Base-by-base conservation (phyloP, 305 asterid genomes). In the Solanum aculeatissimum region DNA sequence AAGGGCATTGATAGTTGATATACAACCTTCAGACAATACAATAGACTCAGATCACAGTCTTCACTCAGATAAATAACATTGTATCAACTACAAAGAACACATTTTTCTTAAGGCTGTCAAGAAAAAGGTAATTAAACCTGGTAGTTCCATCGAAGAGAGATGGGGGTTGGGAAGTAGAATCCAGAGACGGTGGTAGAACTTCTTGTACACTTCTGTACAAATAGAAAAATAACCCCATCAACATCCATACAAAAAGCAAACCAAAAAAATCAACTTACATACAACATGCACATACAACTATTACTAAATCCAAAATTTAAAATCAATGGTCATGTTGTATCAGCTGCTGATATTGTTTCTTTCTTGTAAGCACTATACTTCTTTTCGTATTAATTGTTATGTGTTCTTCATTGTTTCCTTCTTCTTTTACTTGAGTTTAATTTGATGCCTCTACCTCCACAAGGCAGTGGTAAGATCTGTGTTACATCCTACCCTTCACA, bases 111-210 rank as follows among this genome's bases (percentile, higher is more conserved):
- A 62, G 6, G 54, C 47, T 45, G 23, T 21, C 10, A 12, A 13
- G 23, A 16, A 15, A 53, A 19, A 45, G 47, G 43, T 27, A 11
- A 21, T 60, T 35, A 80, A 35, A 93, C 98, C 97, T 88, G 69
- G 92, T 92, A 86, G 93, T 90, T 86, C 98, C 98, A 80, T 95
- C 98, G 57, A 92, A 94, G 62, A 95, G 91, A 8, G 93, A 88
- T 5, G 97, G 98, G 14, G 92, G 97, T 38, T 91, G 89, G 27
- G 98, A 92, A 27, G 91, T 86, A 58, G 98, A 88, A 87, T 89
- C 88, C 87, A 95, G 82, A n/a, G 38, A 15, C 25, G 96, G 94
- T 35, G 98, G 95, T 82, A 87, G 95, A 86, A 83, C 89, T 87
- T 91, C 97, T 80, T 81, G 82, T 15, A 91, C 91, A 38, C 85